Conservation (phyloP, 129 eudicot species). For the Helichrysum umbraculigerum region DNA sequence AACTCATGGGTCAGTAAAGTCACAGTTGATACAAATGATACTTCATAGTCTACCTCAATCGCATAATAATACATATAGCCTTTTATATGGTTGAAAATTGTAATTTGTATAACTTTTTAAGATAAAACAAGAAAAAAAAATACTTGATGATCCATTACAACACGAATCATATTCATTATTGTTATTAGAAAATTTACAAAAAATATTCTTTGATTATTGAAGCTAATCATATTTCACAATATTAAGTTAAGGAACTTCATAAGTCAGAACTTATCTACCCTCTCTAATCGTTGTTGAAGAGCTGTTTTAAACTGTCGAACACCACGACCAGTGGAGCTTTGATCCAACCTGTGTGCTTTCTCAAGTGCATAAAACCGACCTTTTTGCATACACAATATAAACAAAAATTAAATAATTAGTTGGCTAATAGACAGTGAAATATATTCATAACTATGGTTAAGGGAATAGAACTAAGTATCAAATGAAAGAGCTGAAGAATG, state of each 20-base stretch:
- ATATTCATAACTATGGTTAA: neutral
- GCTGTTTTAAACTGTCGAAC: constrained; percentile 90
- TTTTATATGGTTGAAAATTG: neutral
- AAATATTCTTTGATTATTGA: neutral
- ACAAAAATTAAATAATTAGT: neutral
- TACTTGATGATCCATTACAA: neutral
- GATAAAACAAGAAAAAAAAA: neutral
- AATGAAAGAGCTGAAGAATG: constrained; percentile 1
- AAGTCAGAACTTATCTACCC: constrained; percentile 43
- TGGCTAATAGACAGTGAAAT: neutral
- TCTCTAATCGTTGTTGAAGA: constrained; percentile 82
- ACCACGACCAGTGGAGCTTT: constrained; percentile 87
- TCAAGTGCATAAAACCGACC: constrained; percentile 93
- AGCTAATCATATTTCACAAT: neutral
- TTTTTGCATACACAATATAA: constrained; percentile 16
- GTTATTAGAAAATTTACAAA: neutral
- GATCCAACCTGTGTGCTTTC: constrained; percentile 93
- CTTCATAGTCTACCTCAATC: too few species aligned
- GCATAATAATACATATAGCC: neutral
- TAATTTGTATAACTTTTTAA: neutral
- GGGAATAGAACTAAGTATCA: constrained; percentile 7
- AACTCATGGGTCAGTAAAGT: too few species aligned
- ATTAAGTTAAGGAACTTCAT: neutral
- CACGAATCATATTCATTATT: neutral
- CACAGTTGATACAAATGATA: too few species aligned